Evolutionary conservation across 2,329 filamentous ascomycete species (phyloP).

Genomic region (Daldinia sp.): DNA sequence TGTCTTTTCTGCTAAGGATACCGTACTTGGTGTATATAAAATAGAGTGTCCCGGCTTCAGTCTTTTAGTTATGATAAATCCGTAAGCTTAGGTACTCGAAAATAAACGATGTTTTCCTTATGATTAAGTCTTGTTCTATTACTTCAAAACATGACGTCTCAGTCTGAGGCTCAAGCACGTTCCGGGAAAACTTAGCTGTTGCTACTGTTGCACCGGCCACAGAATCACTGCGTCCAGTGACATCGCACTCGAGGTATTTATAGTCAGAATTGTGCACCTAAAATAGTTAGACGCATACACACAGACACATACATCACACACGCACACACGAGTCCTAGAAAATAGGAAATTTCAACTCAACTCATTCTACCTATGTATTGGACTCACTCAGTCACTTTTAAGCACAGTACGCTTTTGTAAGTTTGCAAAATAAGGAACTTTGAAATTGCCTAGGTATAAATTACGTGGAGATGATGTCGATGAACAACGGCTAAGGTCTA

Average conservation of each 20-base stretch:
- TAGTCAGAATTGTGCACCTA: background rate
- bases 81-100: too few species aligned
- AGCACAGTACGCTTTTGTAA: background rate
- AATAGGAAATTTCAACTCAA: background rate
- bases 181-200: background rate
- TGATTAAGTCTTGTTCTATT: background rate
- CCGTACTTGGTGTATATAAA: conserved; percentile 30
- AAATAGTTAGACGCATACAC: background rate
- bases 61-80: conserved; percentile 10
- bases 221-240: background rate
- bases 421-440: background rate
- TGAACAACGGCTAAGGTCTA: conserved; percentile 37
- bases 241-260: conserved; percentile 13
- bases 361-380: background rate
- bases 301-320: too few species aligned
- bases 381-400: background rate
- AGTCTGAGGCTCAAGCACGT: conserved; percentile 11
- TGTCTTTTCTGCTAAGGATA: conserved; percentile 30
- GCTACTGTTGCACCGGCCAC: conserved; percentile 3
- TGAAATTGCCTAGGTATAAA: conserved; percentile 20
- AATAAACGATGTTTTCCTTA: too few species aligned
- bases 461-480: conserved; percentile 34
- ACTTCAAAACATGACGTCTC: conserved; percentile 5
- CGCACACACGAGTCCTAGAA: background rate
- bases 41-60: conserved; percentile 16